Evolutionary conservation across 1,139 yeast species (phyloP), one percentile per base, ranked within the genome.

Genomic region (Nakaseomyces delphensis): DNA sequence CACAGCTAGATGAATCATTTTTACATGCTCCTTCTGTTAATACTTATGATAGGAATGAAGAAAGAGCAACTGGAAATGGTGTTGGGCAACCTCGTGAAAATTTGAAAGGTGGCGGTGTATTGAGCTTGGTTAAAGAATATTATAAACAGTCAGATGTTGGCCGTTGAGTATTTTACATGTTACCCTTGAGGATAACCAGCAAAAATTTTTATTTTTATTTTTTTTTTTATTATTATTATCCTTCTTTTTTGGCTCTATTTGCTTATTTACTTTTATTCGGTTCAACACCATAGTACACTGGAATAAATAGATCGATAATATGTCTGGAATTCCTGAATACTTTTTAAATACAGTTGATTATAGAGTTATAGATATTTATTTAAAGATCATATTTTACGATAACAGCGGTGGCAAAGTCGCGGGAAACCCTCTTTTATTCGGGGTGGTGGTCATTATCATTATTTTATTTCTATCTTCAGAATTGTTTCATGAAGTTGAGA

Each of bases 71-170:
- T 14, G 48, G 42, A 20, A 46, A 45, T 15, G n/a, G 14, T 13
- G 39, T 21, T 8, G 11, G 28, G 20, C 27, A 20, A 9, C 11
- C 63, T 59, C 23, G 63, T 57, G n/a, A 69, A 67, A 25, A 69
- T 64, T 31, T 31, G n/a, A 31, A 31, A 31, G 35, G 35, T 3
- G 35, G 35, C 25, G 77, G 78, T 2, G 94, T 87, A 3, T 65
- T 87, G 42, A 95, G 95, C 0, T 70, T 87, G 67, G 70, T 87
- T 45, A 86, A 85, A 56, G 91, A 86, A 59, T 82, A 85, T 50
- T 86, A 86, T 58, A 81, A 76, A 54, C 81, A 79, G 49, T 78
- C 71, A 19, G 69, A 63, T 43, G 50, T 57, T 15, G 59, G 59
- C n/a, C 47, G 61, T 36, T 57, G 43, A 49, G 11, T 11, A 11